Base-by-base conservation (phyloP, 129 eudicot species). In the Flaveria brownii region DNA sequence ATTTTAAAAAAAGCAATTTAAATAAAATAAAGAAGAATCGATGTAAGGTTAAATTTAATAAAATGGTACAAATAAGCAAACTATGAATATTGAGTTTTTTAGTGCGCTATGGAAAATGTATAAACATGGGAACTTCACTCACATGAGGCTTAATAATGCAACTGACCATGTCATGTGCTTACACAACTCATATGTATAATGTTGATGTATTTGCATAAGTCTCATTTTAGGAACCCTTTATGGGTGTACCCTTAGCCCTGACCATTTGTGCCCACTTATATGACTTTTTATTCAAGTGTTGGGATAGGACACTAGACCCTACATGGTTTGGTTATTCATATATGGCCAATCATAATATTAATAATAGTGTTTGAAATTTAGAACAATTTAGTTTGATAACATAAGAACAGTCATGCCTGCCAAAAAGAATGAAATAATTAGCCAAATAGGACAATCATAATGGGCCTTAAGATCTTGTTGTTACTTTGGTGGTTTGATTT, bases 381-480 rank as follows among this genome's bases (percentile, higher is more conserved):
- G 20, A 80, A 55, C 60, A 51, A 64, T 39, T 50, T 62, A 63
- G 74, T 63, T 61, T 56, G 69, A 77, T 77, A 36, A 5, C 41
- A 36, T 36, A 41, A 68, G 63, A 77, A 42, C 1, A 55, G 49
- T 28, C 59, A 9, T 79, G 64, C 83, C 83, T 73, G 64, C 78
- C 68, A 79, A 72, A 79, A 41, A 65, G 78, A 72, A 79, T 79
- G 83, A 65, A 72, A 63, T 72, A 25, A 79, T 79, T 79, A 71
- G 57, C 70, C 46, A 70, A 71, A 70, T 61, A 56, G 49, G 80
- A 76, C 77, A 70, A 81, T 61, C 73, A 75, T 26, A 57, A 70
- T 65, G 64, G 63, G 39, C 75, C 70, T 33, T 67, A 11, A 33
- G 71, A 59, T 57, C 36, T 55, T 51, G 8, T 55, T 57, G 64